These are phyloP conservation scores for Cutaneotrichosporon cavernicola DNA, from an alignment of 1,284 basidiomycete species.

Conservation along the genomic window DNA sequence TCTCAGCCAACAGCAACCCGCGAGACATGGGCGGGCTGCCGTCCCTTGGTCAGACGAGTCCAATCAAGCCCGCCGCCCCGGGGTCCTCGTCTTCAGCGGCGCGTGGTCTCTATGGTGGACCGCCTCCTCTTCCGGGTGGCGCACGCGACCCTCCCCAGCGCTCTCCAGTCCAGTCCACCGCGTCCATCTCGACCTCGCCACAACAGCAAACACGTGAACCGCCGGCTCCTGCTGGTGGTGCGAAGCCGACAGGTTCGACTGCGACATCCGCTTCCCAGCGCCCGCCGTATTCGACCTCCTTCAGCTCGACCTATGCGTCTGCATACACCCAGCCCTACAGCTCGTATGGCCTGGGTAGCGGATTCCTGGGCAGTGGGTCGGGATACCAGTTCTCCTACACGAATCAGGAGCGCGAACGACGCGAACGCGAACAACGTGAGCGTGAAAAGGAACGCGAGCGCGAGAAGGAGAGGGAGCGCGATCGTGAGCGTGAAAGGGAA, in stretches of 20 bases:
- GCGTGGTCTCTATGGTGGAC: slow-evolving; percentile 22
- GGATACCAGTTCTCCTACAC: slow-evolving; percentile 17
- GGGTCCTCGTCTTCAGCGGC: slow-evolving; percentile 13
- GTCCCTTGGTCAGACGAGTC: slow-evolving; percentile 22
- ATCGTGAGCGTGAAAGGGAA: slow-evolving; percentile 21
- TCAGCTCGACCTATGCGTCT: slow-evolving; percentile 26
- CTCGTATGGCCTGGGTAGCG: slow-evolving; percentile 21
- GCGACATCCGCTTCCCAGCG: slow-evolving; percentile 18
- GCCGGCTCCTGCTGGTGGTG: background rate
- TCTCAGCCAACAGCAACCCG: slow-evolving; percentile 22
- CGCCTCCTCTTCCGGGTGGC: slow-evolving; percentile 19
- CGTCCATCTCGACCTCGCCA: slow-evolving; percentile 17
- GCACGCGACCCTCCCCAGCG: slow-evolving; percentile 23
- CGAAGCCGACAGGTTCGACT: slow-evolving; percentile 5
- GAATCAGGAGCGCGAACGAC: slow-evolving; percentile 17
- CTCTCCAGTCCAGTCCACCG: slow-evolving; percentile 21
- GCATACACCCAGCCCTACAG: slow-evolving; percentile 28
- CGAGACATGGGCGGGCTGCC: slow-evolving; percentile 19
- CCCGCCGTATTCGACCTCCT: slow-evolving; percentile 23
- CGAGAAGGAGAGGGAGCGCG: slow-evolving; percentile 11
- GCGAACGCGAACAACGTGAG: slow-evolving; percentile 19
- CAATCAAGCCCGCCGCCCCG: slow-evolving; percentile 14
- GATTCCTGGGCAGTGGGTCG: slow-evolving; percentile 16
- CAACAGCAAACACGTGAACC: slow-evolving; percentile 19
- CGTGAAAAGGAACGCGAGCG: slow-evolving; percentile 13